phyloP scores from a whole-genome alignment of 192 early-diverging fungal species.

The Diversispora eburnea region DNA sequence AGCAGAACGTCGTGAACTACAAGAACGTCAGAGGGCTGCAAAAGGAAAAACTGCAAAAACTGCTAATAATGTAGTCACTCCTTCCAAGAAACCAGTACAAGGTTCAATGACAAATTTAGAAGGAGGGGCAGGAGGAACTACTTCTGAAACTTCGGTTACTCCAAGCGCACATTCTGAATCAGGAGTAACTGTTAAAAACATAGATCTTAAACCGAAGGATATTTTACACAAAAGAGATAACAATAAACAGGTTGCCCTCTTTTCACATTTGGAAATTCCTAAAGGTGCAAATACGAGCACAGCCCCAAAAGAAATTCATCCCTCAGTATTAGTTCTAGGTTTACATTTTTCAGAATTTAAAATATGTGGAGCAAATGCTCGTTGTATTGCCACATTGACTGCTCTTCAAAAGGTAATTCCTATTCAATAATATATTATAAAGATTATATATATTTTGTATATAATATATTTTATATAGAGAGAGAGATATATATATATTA shows the following conservation, averaged over 20 bases:
- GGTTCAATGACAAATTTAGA: constrained; percentile 27
- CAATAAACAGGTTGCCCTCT: constrained; percentile 58
- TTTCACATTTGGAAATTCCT: constrained; percentile 70
- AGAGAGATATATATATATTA: too few species aligned
- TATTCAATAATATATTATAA: background rate
- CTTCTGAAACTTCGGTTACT: constrained; percentile 29
- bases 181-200: constrained; percentile 33
- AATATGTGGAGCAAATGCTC: constrained; percentile 87
- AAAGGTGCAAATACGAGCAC: constrained; percentile 47
- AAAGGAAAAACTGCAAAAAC: constrained; percentile 61
- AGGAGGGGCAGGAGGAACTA: constrained; percentile 32
- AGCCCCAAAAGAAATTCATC: constrained; percentile 69
- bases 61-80: constrained; percentile 35
- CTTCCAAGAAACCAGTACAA: constrained; percentile 41
- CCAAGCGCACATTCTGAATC: constrained; percentile 33
- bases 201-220: background rate
- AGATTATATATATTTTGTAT: background rate
- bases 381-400: constrained; percentile 82
- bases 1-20: constrained; percentile 81
- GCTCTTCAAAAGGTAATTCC: constrained; percentile 73
- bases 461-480: background rate
- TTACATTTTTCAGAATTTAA: constrained; percentile 82
- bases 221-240: constrained; percentile 30
- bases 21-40: constrained; percentile 71
- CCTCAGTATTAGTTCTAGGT: constrained; percentile 80